Evolutionary conservation across 1,284 basidiomycete genomes (phyloP).

Genomic region (Stereum hirsutum): DNA sequence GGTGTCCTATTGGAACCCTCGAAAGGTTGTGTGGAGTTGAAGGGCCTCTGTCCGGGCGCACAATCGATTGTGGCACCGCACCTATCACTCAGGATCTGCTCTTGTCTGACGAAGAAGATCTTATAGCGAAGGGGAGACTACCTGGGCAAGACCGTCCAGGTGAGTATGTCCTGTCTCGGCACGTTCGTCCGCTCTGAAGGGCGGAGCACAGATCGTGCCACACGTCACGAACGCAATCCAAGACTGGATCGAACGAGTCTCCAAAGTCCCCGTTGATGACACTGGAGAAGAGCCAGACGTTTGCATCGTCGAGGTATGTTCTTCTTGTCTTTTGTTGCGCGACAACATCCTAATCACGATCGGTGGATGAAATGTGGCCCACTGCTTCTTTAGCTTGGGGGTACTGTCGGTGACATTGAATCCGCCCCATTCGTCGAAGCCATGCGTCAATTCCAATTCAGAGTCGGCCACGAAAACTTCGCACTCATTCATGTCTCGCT

Average conservation of each 20-base stretch:
- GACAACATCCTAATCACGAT: background rate
- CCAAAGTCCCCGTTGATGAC: slow-evolving; percentile 91
- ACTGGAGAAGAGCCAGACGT: slow-evolving; percentile 92
- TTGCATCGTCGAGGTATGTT: slow-evolving; percentile 86
- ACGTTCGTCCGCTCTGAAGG: background rate
- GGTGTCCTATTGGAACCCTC: no score
- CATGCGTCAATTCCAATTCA: slow-evolving; percentile 99
- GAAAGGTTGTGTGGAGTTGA: slow-evolving; percentile 1
- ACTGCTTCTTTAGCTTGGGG: slow-evolving; percentile 62
- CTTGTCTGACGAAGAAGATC: no score
- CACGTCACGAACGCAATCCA: slow-evolving; percentile 97
- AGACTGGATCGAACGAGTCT: slow-evolving; percentile 97
- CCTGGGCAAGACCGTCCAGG: slow-evolving; percentile 94
- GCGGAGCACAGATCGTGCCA: slow-evolving; percentile 74
- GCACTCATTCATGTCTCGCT: slow-evolving; percentile 97
- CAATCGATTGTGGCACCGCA: no score
- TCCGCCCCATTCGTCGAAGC: slow-evolving; percentile 97
- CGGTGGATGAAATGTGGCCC: background rate
- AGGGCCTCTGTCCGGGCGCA: no score
- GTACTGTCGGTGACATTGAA: slow-evolving; percentile 94
- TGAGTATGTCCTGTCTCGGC: slow-evolving; percentile 19
- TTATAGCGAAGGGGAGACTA: slow-evolving; percentile 88
- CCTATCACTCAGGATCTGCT: no score
- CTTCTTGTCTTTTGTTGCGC: background rate
- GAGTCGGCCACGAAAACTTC: slow-evolving; percentile 96